A percentile compares a stretch with the other conserved stretches of the same genome.
These are phyloP conservation scores for Pythium vanterpoolii DNA, from an alignment of 352 stramenopile genomes.

Conservation along the genomic window DNA sequence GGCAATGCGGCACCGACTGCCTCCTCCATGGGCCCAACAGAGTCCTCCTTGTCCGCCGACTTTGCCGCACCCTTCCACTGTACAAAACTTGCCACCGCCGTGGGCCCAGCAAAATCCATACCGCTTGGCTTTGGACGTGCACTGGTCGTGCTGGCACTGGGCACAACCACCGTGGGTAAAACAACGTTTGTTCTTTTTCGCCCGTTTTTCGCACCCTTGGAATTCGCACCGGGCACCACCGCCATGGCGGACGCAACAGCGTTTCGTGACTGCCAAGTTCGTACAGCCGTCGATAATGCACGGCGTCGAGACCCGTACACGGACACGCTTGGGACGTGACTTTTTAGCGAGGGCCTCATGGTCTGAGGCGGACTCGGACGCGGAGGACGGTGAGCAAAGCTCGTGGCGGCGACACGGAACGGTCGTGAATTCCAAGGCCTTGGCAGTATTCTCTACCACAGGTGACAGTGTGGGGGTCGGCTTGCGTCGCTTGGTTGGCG, in stretches of 20 bases:
- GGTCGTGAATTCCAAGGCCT: not conserved
- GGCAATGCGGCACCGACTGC: conserved; percentile 38
- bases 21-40: conserved; percentile 32
- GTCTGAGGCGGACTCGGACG: not conserved
- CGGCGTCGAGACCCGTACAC: not conserved
- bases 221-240: conserved; percentile 20
- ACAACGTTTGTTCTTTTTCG: conserved; percentile 12
- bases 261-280: conserved; percentile 14
- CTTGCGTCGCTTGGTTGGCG: not conserved
- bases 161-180: conserved; percentile 20
- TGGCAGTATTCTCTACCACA: not conserved
- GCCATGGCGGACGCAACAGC: conserved; percentile 37
- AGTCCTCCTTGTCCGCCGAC: conserved; percentile 8
- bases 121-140: conserved; percentile 17
- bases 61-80: conserved; percentile 4
- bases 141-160: conserved; percentile 12
- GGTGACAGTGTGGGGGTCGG: not conserved
- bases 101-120: conserved; percentile 23
- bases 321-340: conserved; percentile 4
- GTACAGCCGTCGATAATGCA: not conserved
- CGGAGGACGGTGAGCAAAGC: not conserved
- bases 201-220: conserved; percentile 12
- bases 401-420: not conserved
- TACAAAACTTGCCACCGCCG: conserved; percentile 10
- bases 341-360: not conserved